Base-by-base conservation (phyloP, 306 rosid genomes). In the Begonia fuchsioides region DNA sequence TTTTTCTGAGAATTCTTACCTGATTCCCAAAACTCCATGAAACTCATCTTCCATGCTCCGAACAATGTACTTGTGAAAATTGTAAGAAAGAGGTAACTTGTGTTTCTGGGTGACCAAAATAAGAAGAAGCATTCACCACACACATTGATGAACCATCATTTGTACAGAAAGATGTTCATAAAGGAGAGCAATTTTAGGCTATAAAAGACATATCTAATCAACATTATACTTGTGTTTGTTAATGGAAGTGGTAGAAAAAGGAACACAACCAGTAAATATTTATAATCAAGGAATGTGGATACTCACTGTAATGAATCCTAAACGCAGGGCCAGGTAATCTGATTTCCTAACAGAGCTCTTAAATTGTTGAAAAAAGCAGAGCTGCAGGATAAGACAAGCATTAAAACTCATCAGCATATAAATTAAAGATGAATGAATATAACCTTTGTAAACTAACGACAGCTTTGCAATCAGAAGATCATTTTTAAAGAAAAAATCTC, bases 1-100 rank as follows among this genome's bases (percentile, higher is more conserved):
- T 17, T 50, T 61, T 50, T 38, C 59, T 46, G 47, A 49, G 55
- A 38, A 41, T 58, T 59, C 65, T 38, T 58, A 84, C 97, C 97
- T 90, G 63, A 90, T 84, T 59, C 95, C 95, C n/a, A 90, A 86
- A 67, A 90, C 83, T 47, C 74, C 97, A 13, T 90, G 88, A 64
- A 90, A 75, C 67, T 90, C 97, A 60, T 90, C 97, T 71, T 90
- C 97, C 97, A 90, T 90, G 66, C 97, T 90, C 65, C 95, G 77
- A 54, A 84, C 92, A 78, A 90, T 79, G 56, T 81, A 90, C 19
- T 72, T 72, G 64, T 90, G 94, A 48, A 90, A 90, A 60, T 84
- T 68, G 61, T 90, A 90, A 12, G 93, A 78, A 60, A 57, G 64
- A 8, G 95, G 93, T 68, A 90, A 65, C 52, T 63, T 84, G 74